Base-by-base conservation (phyloP, 345 rosid species). In the Salix brachista region DNA sequence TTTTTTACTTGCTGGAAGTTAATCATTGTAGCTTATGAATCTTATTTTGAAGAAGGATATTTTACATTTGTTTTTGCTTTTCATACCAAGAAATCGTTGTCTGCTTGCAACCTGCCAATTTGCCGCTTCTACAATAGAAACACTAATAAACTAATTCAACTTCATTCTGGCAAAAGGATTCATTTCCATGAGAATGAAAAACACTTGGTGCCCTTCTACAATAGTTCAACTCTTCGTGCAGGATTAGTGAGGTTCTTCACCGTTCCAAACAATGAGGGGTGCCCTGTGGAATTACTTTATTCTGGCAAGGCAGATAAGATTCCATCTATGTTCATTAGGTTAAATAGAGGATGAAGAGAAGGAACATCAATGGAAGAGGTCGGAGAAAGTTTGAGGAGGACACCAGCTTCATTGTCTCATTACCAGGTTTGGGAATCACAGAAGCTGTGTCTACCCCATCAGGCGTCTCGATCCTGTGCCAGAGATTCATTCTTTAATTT, bases 371-470 rank as follows among this genome's bases (percentile, higher is more conserved):
- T 30, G 83, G 84, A 48, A 78, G 71, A 19, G 89, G 91, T 13
- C 66, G 79, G 77, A 80, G 75, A 25, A 75, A 70, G 77, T 50
- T 78, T 11, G 94, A 87, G 67, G 91, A 86, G 64, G 97, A 90
- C 82, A 46, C 78, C 32, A 72, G 80, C 83, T 84, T 72, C 65
- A 75, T 76, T 52, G 77, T 82, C 82, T 80, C 80, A 25, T 34
- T 72, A 65, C 74, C 61, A 42, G 85, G 81, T 69, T 78, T 82
- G 78, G 74, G 75, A 26, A 74, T 77, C 3, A 79, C 76, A 48
- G 85, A 78, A 52, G 84, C 78, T 71, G 73, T 23, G 48, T 66
- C 67, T 30, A 76, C 65, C 42, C 69, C 78, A 69, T 76, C 76
- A 72, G 89, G 42, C 69, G 78, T 23, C 37, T 75, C 79, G 21